These are phyloP conservation scores for Cymbopogon citratus DNA, from an alignment of 176 grass and related monocot species.

Conservation along the genomic window DNA sequence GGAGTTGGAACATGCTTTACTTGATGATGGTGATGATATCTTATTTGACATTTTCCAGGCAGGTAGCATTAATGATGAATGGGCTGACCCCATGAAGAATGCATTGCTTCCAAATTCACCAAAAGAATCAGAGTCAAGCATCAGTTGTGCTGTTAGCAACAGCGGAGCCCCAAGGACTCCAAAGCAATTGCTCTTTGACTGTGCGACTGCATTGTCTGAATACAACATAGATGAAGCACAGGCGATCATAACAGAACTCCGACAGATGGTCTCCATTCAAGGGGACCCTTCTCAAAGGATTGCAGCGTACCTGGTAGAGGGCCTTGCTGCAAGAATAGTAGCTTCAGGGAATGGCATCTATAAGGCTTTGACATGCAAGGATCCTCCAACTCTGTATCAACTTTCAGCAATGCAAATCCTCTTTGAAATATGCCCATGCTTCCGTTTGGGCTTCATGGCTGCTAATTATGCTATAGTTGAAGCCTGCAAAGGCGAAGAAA, in stretches of 20 bases:
- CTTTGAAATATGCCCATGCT: conserved; percentile 92
- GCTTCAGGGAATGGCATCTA: conserved; percentile 79
- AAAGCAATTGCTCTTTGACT: conserved; percentile 81
- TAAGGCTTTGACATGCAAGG: conserved; percentile 90
- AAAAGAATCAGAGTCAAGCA: conserved; percentile 89
- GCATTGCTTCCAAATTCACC: conserved; percentile 58
- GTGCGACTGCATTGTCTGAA: conserved; percentile 61
- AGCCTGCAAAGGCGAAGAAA: conserved; percentile 79
- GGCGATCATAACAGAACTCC: conserved; percentile 73
- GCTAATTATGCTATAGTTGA: conserved; percentile 92
- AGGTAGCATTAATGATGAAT: conserved; percentile 56
- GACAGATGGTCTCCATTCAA: conserved; percentile 89
- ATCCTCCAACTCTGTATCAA: conserved; percentile 79
- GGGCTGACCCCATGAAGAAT: conserved; percentile 68
- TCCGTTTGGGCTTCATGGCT: conserved; percentile 86
- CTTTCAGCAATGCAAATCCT: conserved; percentile 99
- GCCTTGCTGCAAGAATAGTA: conserved; percentile 88
- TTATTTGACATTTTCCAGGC: conserved; percentile 61
- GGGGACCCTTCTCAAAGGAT: conserved; percentile 82
- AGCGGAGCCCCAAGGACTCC: conserved; percentile 58
- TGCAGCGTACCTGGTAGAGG: conserved; percentile 86
- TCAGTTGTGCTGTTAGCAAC: conserved; percentile 62
- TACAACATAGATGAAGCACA: conserved; percentile 68
- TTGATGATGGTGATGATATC: conserved; percentile 62
- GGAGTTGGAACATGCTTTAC: conserved; percentile 82